Evolutionary conservation across 768 basidiomycete species (phyloP).

Genomic region (Phylloporus sp.): DNA sequence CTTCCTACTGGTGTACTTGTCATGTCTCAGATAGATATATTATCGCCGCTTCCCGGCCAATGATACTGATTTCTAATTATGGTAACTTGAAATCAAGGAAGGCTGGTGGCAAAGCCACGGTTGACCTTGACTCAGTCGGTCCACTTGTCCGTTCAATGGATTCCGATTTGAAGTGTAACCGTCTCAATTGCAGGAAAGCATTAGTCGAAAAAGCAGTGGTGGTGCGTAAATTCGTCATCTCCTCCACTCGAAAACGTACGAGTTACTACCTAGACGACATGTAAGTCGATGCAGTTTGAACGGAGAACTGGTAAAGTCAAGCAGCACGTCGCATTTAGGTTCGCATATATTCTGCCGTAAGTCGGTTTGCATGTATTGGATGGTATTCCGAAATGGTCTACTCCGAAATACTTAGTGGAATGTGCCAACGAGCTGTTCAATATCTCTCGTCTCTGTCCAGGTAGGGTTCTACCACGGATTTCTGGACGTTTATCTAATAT

Average conservation of each 20-base stretch:
- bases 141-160: slow-evolving; percentile 61
- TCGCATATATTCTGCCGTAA: slow-evolving; percentile 84
- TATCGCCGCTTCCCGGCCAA: neutral
- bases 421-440: slow-evolving; percentile 85
- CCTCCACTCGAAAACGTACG: slow-evolving; percentile 12
- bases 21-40: slow-evolving; percentile 18
- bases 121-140: no score
- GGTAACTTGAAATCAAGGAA: no score
- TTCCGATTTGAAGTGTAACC: slow-evolving; percentile 71
- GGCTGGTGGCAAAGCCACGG: no score
- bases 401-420: slow-evolving; percentile 51
- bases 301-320: neutral
- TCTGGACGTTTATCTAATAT: slow-evolving; percentile 1
- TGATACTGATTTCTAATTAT: slow-evolving; percentile 7
- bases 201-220: slow-evolving; percentile 80
- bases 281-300: slow-evolving; percentile 31
- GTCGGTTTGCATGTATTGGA: neutral
- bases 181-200: slow-evolving; percentile 64
- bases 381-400: neutral
- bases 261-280: slow-evolving; percentile 43
- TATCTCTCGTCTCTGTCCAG: slow-evolving; percentile 72
- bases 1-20: slow-evolving; percentile 26
- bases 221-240: slow-evolving; percentile 40
- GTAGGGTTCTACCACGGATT: slow-evolving; percentile 30
- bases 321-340: slow-evolving; percentile 38